A percentile compares a stretch with the other conserved stretches of the same genome.
Conservation (phyloP, 163 green algal genomes). For the Scenedesmus sp. region DNA sequence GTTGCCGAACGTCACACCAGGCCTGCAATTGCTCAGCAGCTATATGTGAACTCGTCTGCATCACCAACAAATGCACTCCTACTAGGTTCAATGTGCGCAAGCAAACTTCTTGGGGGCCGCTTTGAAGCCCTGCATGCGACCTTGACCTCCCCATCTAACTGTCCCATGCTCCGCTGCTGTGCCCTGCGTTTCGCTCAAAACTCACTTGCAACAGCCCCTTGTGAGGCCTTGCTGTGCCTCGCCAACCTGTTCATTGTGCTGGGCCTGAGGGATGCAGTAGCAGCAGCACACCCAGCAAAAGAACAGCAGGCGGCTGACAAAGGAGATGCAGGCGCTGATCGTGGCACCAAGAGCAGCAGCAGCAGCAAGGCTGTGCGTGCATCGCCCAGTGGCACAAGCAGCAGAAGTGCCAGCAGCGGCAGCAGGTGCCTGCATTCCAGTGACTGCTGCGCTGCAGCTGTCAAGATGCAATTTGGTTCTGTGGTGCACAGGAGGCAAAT, state of each 20-base stretch:
- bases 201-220: not conserved
- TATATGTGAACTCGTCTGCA: too few relatives aligned
- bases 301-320: not conserved
- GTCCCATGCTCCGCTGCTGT: not conserved
- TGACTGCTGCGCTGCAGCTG: not conserved
- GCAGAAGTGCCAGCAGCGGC: not conserved
- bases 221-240: conserved; percentile 23
- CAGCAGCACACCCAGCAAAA: not conserved
- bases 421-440: not conserved
- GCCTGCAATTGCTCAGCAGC: too few relatives aligned
- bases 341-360: conserved; percentile 23
- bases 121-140: too few relatives aligned
- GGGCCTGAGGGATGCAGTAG: conserved; percentile 32
- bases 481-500: not conserved
- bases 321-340: not conserved
- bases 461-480: not conserved
- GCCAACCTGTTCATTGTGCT: conserved; percentile 47
- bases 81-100: too few relatives aligned
- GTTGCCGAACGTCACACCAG: too few relatives aligned
- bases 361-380: conserved; percentile 2
- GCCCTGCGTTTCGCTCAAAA: not conserved
- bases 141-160: too few relatives aligned
- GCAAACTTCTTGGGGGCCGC: too few relatives aligned
- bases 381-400: not conserved
- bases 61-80: too few relatives aligned